Percentiles rank a stretch among this genome's conserved stretches.
Conservation (phyloP, 192 early-diverging fungal species). For the Rhizophlyctis rosea region DNA sequence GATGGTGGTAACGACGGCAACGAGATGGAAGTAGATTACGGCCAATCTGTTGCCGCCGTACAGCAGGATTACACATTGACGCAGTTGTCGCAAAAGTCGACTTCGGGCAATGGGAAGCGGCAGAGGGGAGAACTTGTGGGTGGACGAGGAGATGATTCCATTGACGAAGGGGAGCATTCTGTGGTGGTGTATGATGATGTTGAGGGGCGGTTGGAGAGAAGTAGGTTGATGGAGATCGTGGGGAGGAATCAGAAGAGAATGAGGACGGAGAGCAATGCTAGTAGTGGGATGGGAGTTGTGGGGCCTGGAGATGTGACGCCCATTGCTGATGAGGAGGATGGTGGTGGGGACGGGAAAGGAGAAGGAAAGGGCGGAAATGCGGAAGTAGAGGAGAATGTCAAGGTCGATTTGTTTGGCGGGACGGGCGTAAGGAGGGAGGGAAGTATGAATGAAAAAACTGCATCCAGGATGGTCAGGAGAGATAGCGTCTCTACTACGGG, state of each 20-base stretch:
- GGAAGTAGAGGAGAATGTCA: constrained; percentile 7
- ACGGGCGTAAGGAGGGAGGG: too few relatives aligned
- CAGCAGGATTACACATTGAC: too few relatives aligned
- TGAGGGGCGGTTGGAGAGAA: constrained; percentile 22
- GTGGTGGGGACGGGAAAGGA: background rate
- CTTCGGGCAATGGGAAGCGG: too few relatives aligned
- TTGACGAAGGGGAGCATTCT: background rate
- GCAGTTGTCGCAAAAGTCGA: too few relatives aligned
- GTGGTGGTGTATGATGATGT: constrained; percentile 37
- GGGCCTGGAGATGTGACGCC: background rate
- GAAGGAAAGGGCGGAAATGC: constrained; percentile 2
- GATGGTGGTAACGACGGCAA: too few relatives aligned
- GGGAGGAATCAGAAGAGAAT: background rate
- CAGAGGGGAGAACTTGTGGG: background rate
- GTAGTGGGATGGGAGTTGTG: background rate
- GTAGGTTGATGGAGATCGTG: constrained; percentile 25
- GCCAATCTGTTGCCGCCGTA: too few relatives aligned
- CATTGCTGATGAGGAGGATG: background rate
- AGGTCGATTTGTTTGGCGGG: too few relatives aligned
- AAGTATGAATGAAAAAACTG: too few relatives aligned
- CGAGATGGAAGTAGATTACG: too few relatives aligned
- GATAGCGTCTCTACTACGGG: too few relatives aligned
- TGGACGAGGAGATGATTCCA: too few relatives aligned
- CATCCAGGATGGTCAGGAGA: too few relatives aligned
- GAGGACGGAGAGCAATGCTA: background rate